Evolutionary conservation across 495 filamentous ascomycete genomes (phyloP).

Genomic region (Pyronema domesticum): DNA sequence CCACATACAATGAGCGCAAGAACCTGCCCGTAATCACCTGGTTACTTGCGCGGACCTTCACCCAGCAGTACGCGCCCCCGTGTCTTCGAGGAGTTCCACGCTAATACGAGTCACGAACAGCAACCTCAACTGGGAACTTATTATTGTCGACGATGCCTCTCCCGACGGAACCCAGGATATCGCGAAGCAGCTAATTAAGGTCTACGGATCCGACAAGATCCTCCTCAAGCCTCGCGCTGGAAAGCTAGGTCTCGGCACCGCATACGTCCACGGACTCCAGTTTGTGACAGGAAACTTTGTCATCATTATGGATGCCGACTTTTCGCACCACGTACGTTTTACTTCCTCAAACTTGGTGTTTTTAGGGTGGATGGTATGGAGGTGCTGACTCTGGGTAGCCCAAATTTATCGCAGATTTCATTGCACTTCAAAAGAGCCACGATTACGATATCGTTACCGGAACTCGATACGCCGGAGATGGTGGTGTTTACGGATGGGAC

Average conservation of each 20-base stretch:
- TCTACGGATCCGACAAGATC: slow-evolving; percentile 58
- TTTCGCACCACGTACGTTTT: slow-evolving; percentile 60
- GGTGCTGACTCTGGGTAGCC: slow-evolving; percentile 9
- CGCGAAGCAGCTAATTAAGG: slow-evolving; percentile 71
- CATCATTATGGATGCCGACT: slow-evolving; percentile 99
- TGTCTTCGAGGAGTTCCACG: not conserved
- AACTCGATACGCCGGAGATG: slow-evolving; percentile 75
- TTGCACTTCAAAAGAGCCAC: slow-evolving; percentile 27
- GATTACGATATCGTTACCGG: slow-evolving; percentile 94
- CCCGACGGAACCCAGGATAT: slow-evolving; percentile 87
- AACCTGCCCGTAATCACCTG: slow-evolving; percentile 93
- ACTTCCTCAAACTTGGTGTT: slow-evolving; percentile 2
- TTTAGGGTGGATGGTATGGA: not conserved
- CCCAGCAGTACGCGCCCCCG: slow-evolving; percentile 42
- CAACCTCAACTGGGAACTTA: slow-evolving; percentile 90
- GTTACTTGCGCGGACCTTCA: slow-evolving; percentile 81
- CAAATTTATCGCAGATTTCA: slow-evolving; percentile 24
- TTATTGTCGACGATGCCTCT: slow-evolving; percentile 89
- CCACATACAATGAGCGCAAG: slow-evolving; percentile 93
- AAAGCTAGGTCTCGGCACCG: slow-evolving; percentile 90
- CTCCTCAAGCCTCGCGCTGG: slow-evolving; percentile 70
- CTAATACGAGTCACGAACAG: slow-evolving; percentile 28
- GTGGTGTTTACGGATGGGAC: slow-evolving; percentile 95
- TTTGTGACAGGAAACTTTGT: slow-evolving; percentile 80
- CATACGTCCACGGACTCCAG: slow-evolving; percentile 86